These are phyloP conservation scores for Teratosphaeria zuluensis DNA, from an alignment of 2,329 filamentous ascomycete genomes.

Conservation along the genomic window DNA sequence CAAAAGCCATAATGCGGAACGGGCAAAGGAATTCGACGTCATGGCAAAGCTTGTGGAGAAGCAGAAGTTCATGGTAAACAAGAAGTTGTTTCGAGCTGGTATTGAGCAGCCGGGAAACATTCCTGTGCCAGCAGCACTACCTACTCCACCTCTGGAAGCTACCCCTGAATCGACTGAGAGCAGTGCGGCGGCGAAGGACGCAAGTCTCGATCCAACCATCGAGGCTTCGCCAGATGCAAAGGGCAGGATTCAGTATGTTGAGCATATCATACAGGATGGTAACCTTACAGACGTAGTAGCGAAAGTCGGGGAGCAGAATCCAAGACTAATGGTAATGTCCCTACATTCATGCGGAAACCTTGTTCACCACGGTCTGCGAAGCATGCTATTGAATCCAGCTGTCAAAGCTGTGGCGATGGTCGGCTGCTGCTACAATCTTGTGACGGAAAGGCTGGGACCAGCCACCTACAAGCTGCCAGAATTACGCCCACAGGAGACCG, in stretches of 20 bases:
- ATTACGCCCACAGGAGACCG: slow-evolving; percentile 48
- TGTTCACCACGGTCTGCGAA: slow-evolving; percentile 86
- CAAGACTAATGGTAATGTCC: slow-evolving; percentile 71
- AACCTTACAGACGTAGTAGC: slow-evolving; percentile 53
- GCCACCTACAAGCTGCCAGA: slow-evolving; percentile 77
- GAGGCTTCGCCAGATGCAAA: slow-evolving; percentile 52
- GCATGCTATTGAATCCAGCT: slow-evolving; percentile 70
- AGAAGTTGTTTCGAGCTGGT: slow-evolving; percentile 60
- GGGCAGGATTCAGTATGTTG: slow-evolving; percentile 67
- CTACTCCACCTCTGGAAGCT: slow-evolving; percentile 14
- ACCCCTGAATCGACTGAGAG: neutral
- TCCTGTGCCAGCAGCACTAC: slow-evolving; percentile 6
- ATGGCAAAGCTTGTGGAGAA: slow-evolving; percentile 66
- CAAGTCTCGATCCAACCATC: slow-evolving; percentile 32
- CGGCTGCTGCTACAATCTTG: slow-evolving; percentile 94
- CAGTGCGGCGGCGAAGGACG: slow-evolving; percentile 15
- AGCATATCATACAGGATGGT: slow-evolving; percentile 63
- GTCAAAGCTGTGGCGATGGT: slow-evolving; percentile 91
- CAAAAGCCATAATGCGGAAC: slow-evolving; percentile 72
- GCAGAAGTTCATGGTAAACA: slow-evolving; percentile 66
- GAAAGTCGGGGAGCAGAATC: slow-evolving; percentile 3
- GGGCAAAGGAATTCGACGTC: slow-evolving; percentile 77
- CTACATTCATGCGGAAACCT: slow-evolving; percentile 97
- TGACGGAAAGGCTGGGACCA: slow-evolving; percentile 81
- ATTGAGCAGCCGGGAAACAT: slow-evolving; percentile 9